Conservation (phyloP, 441 rosid species). For the Euphorbia schlechtendalii region DNA sequence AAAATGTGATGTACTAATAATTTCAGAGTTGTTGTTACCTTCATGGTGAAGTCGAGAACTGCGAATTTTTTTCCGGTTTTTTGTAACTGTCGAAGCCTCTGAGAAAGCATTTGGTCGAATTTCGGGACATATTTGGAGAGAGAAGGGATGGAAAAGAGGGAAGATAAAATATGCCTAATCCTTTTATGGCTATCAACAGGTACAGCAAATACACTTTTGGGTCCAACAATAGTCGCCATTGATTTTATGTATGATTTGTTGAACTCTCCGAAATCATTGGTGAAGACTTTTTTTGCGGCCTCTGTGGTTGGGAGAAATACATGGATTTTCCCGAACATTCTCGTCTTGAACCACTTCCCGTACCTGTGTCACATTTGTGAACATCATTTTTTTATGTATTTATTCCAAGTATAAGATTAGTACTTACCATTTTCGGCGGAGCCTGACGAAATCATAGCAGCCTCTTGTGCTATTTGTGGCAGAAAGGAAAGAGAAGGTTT, state of each 20-base stretch:
- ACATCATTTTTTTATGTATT: too few species aligned
- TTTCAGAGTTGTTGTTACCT: constrained; percentile 23
- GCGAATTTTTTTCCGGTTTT: constrained; percentile 35
- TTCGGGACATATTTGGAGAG: constrained; percentile 28
- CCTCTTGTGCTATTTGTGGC: constrained; percentile 31
- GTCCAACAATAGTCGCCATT: constrained; percentile 47
- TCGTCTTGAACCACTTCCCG: constrained; percentile 57
- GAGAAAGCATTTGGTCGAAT: constrained; percentile 34
- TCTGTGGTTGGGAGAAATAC: constrained; percentile 44
- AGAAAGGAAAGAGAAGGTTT: constrained; percentile 22
- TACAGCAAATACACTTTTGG: constrained; percentile 39
- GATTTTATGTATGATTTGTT: constrained; percentile 55
- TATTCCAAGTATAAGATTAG: too few species aligned
- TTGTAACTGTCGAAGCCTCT: constrained; percentile 31
- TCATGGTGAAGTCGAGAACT: constrained; percentile 46
- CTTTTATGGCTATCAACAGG: constrained; percentile 43
- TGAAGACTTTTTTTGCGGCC: constrained; percentile 40
- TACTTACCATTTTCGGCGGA: constrained; percentile 29
- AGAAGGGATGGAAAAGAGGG: constrained; percentile 48
- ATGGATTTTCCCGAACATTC: constrained; percentile 47
- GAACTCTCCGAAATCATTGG: constrained; percentile 39
- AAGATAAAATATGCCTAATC: constrained; percentile 45
- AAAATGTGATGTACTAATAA: too few species aligned
- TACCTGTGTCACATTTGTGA: too few species aligned
- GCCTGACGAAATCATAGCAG: constrained; percentile 39